phyloP scores from a whole-genome alignment of 176 grass and related monocot genomes.

The Elaeis guineensis region DNA sequence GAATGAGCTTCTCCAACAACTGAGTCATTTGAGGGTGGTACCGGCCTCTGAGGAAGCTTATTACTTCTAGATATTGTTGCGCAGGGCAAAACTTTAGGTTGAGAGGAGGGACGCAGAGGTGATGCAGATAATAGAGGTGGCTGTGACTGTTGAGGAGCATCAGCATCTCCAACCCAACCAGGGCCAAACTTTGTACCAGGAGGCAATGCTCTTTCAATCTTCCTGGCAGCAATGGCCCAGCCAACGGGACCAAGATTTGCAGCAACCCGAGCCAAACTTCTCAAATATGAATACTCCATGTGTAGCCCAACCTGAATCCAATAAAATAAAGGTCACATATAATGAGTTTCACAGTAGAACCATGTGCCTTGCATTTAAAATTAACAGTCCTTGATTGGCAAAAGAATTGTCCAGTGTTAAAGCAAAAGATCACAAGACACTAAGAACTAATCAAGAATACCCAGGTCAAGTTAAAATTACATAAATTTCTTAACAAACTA shows the following conservation, averaged over 20 bases:
- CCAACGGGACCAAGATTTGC: conserved; percentile 47
- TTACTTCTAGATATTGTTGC: too few species aligned
- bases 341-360: too few species aligned
- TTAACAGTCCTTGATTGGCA: too few species aligned
- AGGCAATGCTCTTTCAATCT: conserved; percentile 50
- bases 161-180: conserved; percentile 70
- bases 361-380: too few species aligned
- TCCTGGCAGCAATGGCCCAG: conserved; percentile 61
- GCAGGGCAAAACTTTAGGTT: background rate
- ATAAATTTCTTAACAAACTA: too few species aligned
- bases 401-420: too few species aligned
- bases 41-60: background rate
- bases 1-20: conserved; percentile 2
- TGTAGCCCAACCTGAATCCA: conserved; percentile 58
- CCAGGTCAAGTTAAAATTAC: too few species aligned
- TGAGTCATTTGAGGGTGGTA: background rate
- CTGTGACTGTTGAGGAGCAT: conserved; percentile 31
- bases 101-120: conserved; percentile 8
- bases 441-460: too few species aligned
- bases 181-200: conserved; percentile 59
- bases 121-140: conserved; percentile 19
- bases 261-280: conserved; percentile 76
- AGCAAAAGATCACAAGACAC: too few species aligned
- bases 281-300: conserved; percentile 46
- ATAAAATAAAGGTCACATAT: background rate